Evolutionary conservation across 2,329 filamentous ascomycete species (phyloP).

Genomic region (Cladosporium sp.): DNA sequence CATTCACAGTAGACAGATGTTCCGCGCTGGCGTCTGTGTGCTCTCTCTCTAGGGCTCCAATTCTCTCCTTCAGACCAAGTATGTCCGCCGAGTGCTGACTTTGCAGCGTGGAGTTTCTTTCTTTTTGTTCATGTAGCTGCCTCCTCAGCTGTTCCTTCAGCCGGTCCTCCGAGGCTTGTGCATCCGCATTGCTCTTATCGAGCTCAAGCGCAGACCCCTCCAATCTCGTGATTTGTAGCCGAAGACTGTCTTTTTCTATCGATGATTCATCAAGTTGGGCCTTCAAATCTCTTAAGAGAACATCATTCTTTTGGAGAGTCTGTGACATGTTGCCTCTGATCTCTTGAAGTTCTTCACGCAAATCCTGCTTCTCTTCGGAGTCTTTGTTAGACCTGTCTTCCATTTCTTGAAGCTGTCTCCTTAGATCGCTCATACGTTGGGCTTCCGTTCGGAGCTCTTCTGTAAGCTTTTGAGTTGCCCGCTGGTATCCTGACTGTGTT

Average conservation of each 20-base stretch:
- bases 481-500: slow-evolving; percentile 1
- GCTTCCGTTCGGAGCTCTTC: not conserved
- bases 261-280: not conserved
- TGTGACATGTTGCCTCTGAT: not conserved
- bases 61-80: not conserved
- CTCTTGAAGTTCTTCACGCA: not conserved
- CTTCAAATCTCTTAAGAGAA: not conserved
- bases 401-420: not conserved
- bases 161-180: not conserved
- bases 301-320: not conserved
- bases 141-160: not conserved
- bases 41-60: not conserved
- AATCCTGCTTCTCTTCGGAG: not conserved
- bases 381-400: not conserved
- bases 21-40: not conserved
- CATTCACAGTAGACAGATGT: not conserved
- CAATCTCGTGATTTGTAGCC: not conserved
- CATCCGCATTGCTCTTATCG: not conserved
- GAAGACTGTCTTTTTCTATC: not conserved
- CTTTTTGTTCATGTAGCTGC: not conserved
- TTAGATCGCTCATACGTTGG: not conserved
- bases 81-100: not conserved
- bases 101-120: not conserved
- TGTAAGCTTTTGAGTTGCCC: not conserved
- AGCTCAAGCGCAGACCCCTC: not conserved